phyloP scores from a whole-genome alignment of 768 basidiomycete genomes.

The Astraeus odoratus region DNA sequence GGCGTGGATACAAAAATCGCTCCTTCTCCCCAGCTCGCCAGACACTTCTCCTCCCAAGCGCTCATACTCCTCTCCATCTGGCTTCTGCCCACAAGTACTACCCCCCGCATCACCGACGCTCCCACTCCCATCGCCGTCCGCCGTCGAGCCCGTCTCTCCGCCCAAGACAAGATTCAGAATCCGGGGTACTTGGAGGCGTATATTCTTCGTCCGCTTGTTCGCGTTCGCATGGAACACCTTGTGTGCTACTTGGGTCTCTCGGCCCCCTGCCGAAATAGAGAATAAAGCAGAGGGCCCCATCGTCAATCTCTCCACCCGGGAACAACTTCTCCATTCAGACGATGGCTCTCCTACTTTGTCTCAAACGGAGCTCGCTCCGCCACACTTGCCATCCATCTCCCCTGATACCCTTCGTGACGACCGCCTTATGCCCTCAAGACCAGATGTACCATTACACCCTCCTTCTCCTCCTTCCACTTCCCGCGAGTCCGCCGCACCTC shows the following conservation, averaged over 20 bases:
- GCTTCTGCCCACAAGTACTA: slow-evolving; percentile 35
- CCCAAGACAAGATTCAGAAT: slow-evolving; percentile 34
- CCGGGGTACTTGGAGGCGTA: slow-evolving; percentile 41
- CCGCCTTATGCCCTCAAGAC: slow-evolving; percentile 6
- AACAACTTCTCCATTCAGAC: slow-evolving; percentile 4
- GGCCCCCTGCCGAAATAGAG: slow-evolving; percentile 21
- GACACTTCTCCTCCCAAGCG: slow-evolving; percentile 36
- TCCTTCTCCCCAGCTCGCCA: slow-evolving; percentile 35
- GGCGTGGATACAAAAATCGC: slow-evolving; percentile 52
- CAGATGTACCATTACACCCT: slow-evolving; percentile 15
- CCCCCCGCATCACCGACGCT: slow-evolving; percentile 29
- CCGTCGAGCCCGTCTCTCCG: slow-evolving; percentile 25
- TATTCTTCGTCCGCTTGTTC: slow-evolving; percentile 68
- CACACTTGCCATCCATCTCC: slow-evolving; percentile 21
- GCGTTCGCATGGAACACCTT: slow-evolving; percentile 64
- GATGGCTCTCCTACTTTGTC: slow-evolving; percentile 13
- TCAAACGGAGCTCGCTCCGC: slow-evolving; percentile 12
- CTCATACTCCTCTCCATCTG: slow-evolving; percentile 59
- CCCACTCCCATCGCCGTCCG: slow-evolving; percentile 19
- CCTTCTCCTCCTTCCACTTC: slow-evolving; percentile 11
- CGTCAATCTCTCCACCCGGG: slow-evolving; percentile 5
- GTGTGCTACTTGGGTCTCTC: slow-evolving; percentile 53
- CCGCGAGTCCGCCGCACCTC: slow-evolving; percentile 9
- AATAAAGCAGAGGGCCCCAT: slow-evolving; percentile 7
- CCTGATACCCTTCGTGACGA: slow-evolving; percentile 12